Conservation (phyloP, 2,329 filamentous ascomycete genomes). For the Claviceps africana region DNA sequence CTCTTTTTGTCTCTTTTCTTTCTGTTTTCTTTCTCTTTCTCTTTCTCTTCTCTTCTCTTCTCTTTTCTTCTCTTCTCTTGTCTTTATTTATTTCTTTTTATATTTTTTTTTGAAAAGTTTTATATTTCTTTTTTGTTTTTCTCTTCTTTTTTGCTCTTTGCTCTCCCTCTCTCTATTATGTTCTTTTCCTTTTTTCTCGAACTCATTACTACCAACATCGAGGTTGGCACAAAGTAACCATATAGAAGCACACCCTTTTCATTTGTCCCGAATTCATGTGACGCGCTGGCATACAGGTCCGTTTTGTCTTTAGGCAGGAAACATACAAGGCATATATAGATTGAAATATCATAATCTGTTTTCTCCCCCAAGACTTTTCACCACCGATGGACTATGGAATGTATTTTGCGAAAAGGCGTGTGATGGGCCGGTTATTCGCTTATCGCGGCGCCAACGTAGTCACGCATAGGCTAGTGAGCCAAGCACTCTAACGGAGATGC, state of each 20-base stretch:
- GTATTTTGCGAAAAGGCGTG: no score
- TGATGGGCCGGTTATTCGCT: no score
- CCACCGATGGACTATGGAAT: no score
- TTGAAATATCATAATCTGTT: no score
- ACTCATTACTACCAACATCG: no score
- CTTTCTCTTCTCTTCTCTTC: no score
- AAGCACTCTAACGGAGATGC: no score
- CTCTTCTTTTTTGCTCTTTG: background rate
- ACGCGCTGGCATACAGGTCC: background rate
- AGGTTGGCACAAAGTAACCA: background rate
- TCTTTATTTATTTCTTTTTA: background rate
- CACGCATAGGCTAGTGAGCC: no score
- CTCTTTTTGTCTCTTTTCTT: background rate
- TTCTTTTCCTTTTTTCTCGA: background rate
- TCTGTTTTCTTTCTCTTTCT: no score
- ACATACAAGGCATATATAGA: background rate
- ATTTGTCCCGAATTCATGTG: background rate
- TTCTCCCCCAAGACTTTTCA: no score
- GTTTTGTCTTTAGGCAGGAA: background rate
- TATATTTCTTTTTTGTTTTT: background rate
- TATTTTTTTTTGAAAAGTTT: background rate
- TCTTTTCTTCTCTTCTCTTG: background rate
- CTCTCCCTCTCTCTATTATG: background rate
- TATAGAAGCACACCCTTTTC: no score
- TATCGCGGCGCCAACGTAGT: no score